Base-by-base conservation (phyloP, 305 asterid genomes). In the Fraxinus greggii region DNA sequence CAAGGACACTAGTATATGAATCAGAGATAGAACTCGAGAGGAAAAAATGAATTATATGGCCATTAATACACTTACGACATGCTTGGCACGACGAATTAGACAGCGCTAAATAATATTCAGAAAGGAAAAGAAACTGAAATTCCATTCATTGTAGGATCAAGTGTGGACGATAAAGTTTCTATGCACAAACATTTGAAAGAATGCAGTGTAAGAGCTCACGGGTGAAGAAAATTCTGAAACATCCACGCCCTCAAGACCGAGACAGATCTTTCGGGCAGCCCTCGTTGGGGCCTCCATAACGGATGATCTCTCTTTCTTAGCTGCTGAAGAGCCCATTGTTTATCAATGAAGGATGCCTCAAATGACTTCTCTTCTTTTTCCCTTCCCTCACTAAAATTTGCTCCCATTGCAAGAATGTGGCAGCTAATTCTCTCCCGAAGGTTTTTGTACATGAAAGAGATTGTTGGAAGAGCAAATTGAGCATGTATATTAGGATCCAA, bases 171-270 rank as follows among this genome's bases (percentile, higher is more conserved):
- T 2, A 23, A 63, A 4, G 5, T 61, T 61, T 65, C 7, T 15
- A 77, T 32, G 70, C 32, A 28, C 13, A 78, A 59, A 76, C 79
- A 56, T 17, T 61, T 78, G 9, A 76, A 54, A 78, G 13, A 42
- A 29, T 9, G 32, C 3, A 4, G 78, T 32, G 7, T 29, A 59
- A 31, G 78, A 21, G 84, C 93, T 87, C 85, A 95, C 99, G 99
- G 99, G 80, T 95, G 99, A 77, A 95, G 98, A 82, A 95, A 95
- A 84, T 95, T 94, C 81, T 94, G 97, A 84, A 93, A 95, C 98
- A 95, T 93, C 99, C 99, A 95, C 0, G 98, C 94, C 85, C 97
- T 91, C 80, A 95, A 86, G 56, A 95, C 94, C n/a, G 98, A 90
- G 42, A 95, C 99, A 3, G 99, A 92, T 82, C 91, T 91, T 86